Evolutionary conservation across 2,329 filamentous ascomycete species (phyloP).

Genomic region (Calcarisporium arbuscula): DNA sequence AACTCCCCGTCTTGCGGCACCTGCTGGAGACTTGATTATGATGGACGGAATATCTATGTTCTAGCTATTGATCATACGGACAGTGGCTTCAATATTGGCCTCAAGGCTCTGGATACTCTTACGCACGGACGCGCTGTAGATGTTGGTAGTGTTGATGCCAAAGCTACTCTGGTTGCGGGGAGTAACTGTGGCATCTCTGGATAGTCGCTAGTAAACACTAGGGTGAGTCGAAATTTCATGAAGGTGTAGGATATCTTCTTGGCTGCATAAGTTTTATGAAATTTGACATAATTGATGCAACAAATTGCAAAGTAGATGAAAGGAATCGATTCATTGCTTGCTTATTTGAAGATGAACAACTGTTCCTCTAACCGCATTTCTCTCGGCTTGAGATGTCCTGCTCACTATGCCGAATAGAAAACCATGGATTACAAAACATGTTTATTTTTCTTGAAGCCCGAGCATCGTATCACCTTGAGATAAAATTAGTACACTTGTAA

Average conservation of each 20-base stretch:
- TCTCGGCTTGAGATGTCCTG: too few species aligned
- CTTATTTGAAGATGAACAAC: too few species aligned
- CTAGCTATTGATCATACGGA: slow-evolving; percentile 48
- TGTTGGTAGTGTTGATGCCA: slow-evolving; percentile 48
- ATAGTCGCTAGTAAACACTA: not conserved
- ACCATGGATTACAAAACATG: too few species aligned
- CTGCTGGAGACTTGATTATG: slow-evolving; percentile 51
- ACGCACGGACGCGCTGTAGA: slow-evolving; percentile 43
- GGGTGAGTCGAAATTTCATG: slow-evolving; percentile 1
- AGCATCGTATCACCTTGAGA: too few species aligned
- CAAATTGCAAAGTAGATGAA: too few species aligned
- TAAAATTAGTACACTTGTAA: too few species aligned
- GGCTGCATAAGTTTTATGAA: too few species aligned
- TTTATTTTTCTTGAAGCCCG: too few species aligned
- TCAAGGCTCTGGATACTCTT: slow-evolving; percentile 48
- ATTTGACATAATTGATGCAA: too few species aligned
- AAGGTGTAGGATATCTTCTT: not conserved
- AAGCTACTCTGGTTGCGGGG: slow-evolving; percentile 34
- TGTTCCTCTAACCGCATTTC: too few species aligned
- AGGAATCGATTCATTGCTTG: too few species aligned
- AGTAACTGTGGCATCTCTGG: slow-evolving; percentile 37
- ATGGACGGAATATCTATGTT: slow-evolving; percentile 45
- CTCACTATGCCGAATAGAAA: too few species aligned
- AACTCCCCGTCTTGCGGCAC: slow-evolving; percentile 52
- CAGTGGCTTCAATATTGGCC: slow-evolving; percentile 50